These are phyloP conservation scores for Eucalyptus paniculata DNA, from an alignment of 345 rosid species.

Conservation along the genomic window DNA sequence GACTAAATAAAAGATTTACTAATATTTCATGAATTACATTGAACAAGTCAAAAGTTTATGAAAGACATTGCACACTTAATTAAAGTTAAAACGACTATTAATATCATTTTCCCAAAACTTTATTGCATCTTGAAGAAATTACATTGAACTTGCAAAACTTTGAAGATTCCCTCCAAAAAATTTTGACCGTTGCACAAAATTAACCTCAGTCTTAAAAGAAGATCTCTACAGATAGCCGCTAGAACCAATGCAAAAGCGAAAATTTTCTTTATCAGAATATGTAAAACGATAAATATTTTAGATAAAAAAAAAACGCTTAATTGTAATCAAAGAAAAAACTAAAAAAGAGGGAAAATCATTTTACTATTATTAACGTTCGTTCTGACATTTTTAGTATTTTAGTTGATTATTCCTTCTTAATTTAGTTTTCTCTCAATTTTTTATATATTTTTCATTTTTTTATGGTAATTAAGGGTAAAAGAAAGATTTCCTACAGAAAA, in stretches of 20 bases:
- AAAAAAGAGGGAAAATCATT: neutral
- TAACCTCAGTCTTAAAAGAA: neutral
- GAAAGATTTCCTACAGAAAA: neutral
- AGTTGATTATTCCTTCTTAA: neutral
- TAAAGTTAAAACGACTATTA: neutral
- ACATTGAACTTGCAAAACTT: neutral
- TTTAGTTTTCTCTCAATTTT: neutral
- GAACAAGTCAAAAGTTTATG: neutral
- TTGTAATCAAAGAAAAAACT: neutral
- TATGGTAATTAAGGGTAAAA: neutral
- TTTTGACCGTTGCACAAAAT: neutral
- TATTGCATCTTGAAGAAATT: neutral
- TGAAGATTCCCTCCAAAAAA: neutral
- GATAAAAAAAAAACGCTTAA: neutral
- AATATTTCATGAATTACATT: neutral
- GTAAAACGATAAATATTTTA: neutral
- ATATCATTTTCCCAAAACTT: neutral
- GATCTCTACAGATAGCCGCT: neutral
- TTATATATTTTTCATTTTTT: neutral
- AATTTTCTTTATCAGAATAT: neutral
- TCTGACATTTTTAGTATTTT: neutral
- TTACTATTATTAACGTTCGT: neutral
- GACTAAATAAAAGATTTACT: neutral
- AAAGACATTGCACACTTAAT: accelerated
- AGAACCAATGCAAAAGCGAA: neutral